Evolutionary conservation across 2,329 filamentous ascomycete species (phyloP).

Genomic region (Curvularia verruculosa): DNA sequence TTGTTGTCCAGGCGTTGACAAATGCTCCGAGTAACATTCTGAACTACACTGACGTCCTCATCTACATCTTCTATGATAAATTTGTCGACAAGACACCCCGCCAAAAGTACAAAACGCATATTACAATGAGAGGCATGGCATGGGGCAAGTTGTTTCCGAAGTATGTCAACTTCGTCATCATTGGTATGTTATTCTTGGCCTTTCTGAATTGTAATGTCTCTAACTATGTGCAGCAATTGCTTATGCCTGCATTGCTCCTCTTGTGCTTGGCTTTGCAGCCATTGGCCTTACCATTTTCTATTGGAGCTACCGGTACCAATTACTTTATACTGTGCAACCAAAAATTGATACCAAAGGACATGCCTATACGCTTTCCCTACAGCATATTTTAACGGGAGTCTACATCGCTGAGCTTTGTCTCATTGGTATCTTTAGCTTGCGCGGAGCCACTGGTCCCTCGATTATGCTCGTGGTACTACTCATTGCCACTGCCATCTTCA

Average conservation of each 20-base stretch:
- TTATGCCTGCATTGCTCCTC: conserved; percentile 84
- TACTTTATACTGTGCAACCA: conserved; percentile 84
- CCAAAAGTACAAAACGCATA: conserved; percentile 47
- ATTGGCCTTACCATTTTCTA: conserved; percentile 83
- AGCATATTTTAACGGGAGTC: conserved; percentile 82
- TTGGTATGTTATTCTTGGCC: conserved; percentile 37
- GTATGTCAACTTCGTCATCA: conserved; percentile 50
- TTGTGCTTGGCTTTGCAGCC: conserved; percentile 82
- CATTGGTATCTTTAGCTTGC: conserved; percentile 74
- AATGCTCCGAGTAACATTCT: conserved; percentile 77
- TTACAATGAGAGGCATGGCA: conserved; percentile 40
- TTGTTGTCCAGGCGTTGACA: conserved; percentile 86
- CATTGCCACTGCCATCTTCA: conserved; percentile 41
- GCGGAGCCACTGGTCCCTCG: conserved; percentile 41
- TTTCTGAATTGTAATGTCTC: neutral
- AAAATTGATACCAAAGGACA: conserved; percentile 86
- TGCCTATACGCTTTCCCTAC: conserved; percentile 83
- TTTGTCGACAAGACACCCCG: conserved; percentile 75
- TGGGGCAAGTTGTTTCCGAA: conserved; percentile 52
- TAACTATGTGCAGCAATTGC: conserved; percentile 66
- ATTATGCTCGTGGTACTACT: conserved; percentile 43
- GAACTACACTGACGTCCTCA: conserved; percentile 73
- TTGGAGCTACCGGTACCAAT: conserved; percentile 86
- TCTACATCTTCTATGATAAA: conserved; percentile 76
- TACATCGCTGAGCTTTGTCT: conserved; percentile 84